Conservation (phyloP, 2,329 filamentous ascomycete species). For the Apiospora arundinis region DNA sequence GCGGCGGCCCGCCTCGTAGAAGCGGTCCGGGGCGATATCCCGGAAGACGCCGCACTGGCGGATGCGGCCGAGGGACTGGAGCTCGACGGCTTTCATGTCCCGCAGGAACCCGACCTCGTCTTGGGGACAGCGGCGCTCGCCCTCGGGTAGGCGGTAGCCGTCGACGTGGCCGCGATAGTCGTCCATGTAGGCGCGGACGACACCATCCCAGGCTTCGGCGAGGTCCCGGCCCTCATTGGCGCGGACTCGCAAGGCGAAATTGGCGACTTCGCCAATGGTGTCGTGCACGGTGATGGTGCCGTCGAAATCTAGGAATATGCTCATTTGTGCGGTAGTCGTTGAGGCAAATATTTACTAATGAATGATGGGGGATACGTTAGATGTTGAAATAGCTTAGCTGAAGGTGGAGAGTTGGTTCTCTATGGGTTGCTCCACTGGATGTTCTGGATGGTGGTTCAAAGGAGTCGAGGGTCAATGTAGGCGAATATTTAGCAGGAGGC, state of each 20-base stretch:
- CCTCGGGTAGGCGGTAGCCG: conserved; percentile 41
- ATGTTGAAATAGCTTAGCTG: neutral
- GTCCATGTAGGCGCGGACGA: conserved; percentile 52
- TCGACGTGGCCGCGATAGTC: conserved; percentile 48
- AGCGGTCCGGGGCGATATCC: conserved; percentile 40
- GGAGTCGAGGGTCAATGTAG: too few relatives aligned
- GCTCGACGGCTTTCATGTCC: conserved; percentile 52
- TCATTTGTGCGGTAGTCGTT: conserved; percentile 38
- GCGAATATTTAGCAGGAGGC: too few relatives aligned
- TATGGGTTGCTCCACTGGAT: neutral
- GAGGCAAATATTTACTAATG: neutral
- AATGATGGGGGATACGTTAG: neutral
- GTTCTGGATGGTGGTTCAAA: neutral
- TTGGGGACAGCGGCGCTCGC: conserved; percentile 41
- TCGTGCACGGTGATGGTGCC: conserved; percentile 63
- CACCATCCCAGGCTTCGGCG: conserved; percentile 48
- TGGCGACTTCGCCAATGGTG: conserved; percentile 56
- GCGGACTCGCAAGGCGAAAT: conserved; percentile 47
- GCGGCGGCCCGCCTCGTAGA: conserved; percentile 47
- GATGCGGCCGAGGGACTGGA: conserved; percentile 52
- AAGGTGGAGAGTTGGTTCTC: neutral
- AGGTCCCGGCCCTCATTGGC: conserved; percentile 40
- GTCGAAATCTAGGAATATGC: conserved; percentile 64
- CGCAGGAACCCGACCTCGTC: conserved; percentile 53
- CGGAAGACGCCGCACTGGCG: conserved; percentile 52